These are phyloP conservation scores for Aspergillus japonicus DNA, from an alignment of 2,329 filamentous ascomycete genomes.

Conservation along the genomic window DNA sequence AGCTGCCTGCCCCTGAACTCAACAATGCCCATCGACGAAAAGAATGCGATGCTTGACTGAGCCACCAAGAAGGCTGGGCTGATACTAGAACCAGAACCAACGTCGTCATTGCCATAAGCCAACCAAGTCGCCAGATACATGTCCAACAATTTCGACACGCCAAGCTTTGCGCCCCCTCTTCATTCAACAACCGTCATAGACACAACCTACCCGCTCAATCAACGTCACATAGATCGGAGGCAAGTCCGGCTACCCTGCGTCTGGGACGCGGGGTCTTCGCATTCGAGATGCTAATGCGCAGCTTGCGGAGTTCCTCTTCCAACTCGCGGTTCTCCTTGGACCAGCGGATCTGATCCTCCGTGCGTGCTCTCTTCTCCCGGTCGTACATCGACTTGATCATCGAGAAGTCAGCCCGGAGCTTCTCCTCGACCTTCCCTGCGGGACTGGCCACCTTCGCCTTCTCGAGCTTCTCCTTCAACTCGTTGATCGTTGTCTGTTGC, in stretches of 20 bases:
- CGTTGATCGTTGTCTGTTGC: conserved; percentile 12
- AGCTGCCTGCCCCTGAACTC: not conserved
- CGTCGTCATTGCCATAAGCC: not conserved
- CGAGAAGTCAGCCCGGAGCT: conserved; percentile 10
- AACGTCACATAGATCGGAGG: not conserved
- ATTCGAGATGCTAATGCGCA: conserved; percentile 22
- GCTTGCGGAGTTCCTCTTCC: conserved; percentile 18
- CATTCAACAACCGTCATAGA: not conserved
- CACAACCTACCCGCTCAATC: not conserved
- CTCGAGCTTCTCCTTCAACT: conserved; percentile 13
- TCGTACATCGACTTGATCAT: conserved; percentile 14
- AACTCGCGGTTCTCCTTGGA: conserved; percentile 13
- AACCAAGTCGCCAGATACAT: not conserved
- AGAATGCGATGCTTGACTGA: not conserved
- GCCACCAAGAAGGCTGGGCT: not conserved
- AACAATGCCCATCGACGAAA: not conserved
- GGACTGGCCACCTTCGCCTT: conserved; percentile 1
- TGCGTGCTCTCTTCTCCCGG: conserved; percentile 13
- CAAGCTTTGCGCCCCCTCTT: not conserved
- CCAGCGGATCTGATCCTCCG: conserved; percentile 18
- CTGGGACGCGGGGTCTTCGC: not conserved
- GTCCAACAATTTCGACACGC: not conserved
- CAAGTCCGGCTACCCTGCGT: not conserved
- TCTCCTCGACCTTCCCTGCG: conserved; percentile 3
- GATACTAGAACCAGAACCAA: not conserved